Conservation (phyloP, 1,139 yeast species). For the Saccharomyces pastorianus region DNA sequence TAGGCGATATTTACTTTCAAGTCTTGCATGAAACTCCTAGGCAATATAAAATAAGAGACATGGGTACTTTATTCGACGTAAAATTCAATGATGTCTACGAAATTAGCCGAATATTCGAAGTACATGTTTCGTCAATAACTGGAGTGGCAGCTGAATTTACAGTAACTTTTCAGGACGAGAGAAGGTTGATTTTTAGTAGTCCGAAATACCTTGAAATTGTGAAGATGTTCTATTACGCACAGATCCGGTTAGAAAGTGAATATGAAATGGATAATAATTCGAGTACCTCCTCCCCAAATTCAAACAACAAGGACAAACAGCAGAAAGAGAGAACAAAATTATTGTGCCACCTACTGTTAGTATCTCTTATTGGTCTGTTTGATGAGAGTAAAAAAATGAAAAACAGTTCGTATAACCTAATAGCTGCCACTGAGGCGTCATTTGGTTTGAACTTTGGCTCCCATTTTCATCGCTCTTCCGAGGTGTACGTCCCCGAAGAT, state of each 20-base stretch:
- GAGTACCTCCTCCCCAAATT: slow-evolving; percentile 12
- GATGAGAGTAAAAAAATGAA: slow-evolving; percentile 53
- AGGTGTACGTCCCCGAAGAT: slow-evolving; percentile 66
- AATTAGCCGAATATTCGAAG: slow-evolving; percentile 45
- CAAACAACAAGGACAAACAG: slow-evolving; percentile 2
- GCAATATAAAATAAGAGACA: slow-evolving; percentile 33
- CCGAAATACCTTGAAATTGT: slow-evolving; percentile 60
- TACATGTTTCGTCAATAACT: slow-evolving; percentile 45
- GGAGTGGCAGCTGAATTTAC: slow-evolving; percentile 52
- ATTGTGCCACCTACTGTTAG: slow-evolving; percentile 53
- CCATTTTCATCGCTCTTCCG: slow-evolving; percentile 48
- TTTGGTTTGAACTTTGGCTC: slow-evolving; percentile 58
- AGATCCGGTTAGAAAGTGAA: slow-evolving; percentile 41
- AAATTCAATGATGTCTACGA: slow-evolving; percentile 48
- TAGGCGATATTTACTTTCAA: slow-evolving; percentile 67
- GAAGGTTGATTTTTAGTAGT: slow-evolving; percentile 46
- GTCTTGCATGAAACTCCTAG: slow-evolving; percentile 38
- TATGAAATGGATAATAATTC: slow-evolving; percentile 21
- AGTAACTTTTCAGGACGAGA: slow-evolving; percentile 41
- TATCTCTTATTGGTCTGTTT: slow-evolving; percentile 61
- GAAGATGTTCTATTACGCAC: slow-evolving; percentile 59
- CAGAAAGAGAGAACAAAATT: slow-evolving; percentile 11
- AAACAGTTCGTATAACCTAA: slow-evolving; percentile 53
- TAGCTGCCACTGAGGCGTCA: slow-evolving; percentile 55
- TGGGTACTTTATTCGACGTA: slow-evolving; percentile 16